Base-by-base conservation (phyloP, 2,329 filamentous ascomycete genomes). In the Albifimbria verrucaria region DNA sequence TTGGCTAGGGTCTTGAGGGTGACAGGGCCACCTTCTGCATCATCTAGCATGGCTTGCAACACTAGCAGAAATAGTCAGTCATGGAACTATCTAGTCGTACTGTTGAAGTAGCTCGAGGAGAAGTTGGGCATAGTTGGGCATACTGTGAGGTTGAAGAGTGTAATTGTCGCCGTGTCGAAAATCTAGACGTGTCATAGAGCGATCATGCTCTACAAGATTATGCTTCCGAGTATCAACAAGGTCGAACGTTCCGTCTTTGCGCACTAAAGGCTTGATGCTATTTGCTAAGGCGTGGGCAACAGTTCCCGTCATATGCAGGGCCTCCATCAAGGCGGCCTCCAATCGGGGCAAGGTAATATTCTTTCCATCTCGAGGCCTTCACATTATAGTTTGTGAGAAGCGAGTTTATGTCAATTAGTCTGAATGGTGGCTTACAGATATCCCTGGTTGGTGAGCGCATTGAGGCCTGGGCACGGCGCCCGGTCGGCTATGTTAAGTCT, bases 161-260 rank as follows among this genome's bases (percentile, higher is more conserved):
- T 65, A 68, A 45, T 69, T 69, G 52, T 68, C 65, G 42, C 66
- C 66, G 28, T 69, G 66, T 15, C 60, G 63, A 45, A 63, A 62
- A 49, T 70, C 68, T 7, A 68, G 60, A 15, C 67, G 60, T 2
- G 66, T 68, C 50, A 70, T 61, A 23, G 65, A 69, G 7, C 42
- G 42, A 50, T 69, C 68, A 56, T 70, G 68, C 56, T 70, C 68
- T 43, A 70, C 59, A 6, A 68, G 59, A 47, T 66, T 64, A 56
- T 69, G 66, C 32, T 57, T 59, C n/a, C 66, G 60, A 21, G 59
- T 6, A 23, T 44, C 42, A 15, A 44, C 42, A 20, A 44, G 42
- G 22, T 44, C 42, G 15, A 44, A 44, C 5, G 42, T 44, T 17
- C 42, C 42, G 20, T 44, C 42, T 15, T 44, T 20, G 7, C 18